These are phyloP conservation scores for Alternaria hordeiaustralica DNA, from an alignment of 2,329 filamentous ascomycete genomes.

Conservation along the genomic window DNA sequence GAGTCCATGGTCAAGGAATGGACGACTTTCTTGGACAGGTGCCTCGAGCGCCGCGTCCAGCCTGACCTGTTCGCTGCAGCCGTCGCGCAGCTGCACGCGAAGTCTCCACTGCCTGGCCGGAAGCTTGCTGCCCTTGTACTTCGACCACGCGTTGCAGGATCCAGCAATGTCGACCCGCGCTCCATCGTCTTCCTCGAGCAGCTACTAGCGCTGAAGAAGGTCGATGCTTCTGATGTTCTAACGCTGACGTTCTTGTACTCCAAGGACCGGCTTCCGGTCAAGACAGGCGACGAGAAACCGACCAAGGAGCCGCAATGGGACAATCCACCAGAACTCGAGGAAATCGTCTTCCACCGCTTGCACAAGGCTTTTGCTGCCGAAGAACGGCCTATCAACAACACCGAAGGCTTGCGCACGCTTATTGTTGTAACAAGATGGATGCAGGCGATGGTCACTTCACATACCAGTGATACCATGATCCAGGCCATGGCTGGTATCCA, in stretches of 20 bases:
- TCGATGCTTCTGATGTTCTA: slow-evolving; percentile 47
- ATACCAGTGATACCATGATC: slow-evolving; percentile 49
- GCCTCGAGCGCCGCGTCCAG: slow-evolving; percentile 41
- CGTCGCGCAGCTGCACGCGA: slow-evolving; percentile 40
- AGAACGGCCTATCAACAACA: slow-evolving; percentile 40
- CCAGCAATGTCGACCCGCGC: slow-evolving; percentile 43
- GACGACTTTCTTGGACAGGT: slow-evolving; percentile 43
- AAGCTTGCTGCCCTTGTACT: slow-evolving; percentile 46
- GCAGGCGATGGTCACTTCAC: slow-evolving; percentile 48
- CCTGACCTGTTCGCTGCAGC: slow-evolving; percentile 43
- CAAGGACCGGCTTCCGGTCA: slow-evolving; percentile 38
- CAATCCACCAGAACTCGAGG: slow-evolving; percentile 48
- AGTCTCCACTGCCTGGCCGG: slow-evolving; percentile 43
- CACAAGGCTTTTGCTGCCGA: slow-evolving; percentile 43
- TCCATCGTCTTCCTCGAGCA: slow-evolving; percentile 45
- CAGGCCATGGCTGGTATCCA: slow-evolving; percentile 49
- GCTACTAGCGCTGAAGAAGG: slow-evolving; percentile 38
- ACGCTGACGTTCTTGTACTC: slow-evolving; percentile 42
- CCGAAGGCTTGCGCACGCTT: slow-evolving; percentile 41
- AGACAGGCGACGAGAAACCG: slow-evolving; percentile 23
- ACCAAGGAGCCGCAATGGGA: slow-evolving; percentile 35
- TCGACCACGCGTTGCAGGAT: slow-evolving; percentile 35
- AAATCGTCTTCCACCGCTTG: slow-evolving; percentile 46
- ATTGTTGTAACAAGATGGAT: slow-evolving; percentile 46
- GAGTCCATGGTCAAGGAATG: slow-evolving; percentile 45